These are phyloP conservation scores for Ophiobolus disseminans DNA, from an alignment of 2,329 filamentous ascomycete species.

Conservation along the genomic window DNA sequence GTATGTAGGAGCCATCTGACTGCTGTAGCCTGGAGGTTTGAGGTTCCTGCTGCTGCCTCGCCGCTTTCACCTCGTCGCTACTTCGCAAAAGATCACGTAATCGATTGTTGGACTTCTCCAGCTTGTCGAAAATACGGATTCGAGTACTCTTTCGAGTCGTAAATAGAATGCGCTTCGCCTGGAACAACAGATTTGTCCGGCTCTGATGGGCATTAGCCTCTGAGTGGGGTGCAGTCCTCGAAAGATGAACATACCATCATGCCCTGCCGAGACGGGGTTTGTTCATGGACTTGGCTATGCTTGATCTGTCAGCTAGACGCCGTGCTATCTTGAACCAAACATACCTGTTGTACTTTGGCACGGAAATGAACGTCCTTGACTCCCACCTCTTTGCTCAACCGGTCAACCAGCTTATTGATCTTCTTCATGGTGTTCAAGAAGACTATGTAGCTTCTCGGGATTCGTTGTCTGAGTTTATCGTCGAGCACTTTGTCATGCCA, in stretches of 20 bases:
- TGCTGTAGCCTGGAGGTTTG: too few relatives aligned
- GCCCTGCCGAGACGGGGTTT: too few relatives aligned
- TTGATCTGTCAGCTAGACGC: too few relatives aligned
- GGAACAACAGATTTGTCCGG: constrained; percentile 16
- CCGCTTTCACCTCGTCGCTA: constrained; percentile 14
- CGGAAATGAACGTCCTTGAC: too few relatives aligned
- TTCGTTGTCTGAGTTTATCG: constrained; percentile 21
- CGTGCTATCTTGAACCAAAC: too few relatives aligned
- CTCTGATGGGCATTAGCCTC: too few relatives aligned
- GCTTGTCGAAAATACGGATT: constrained; percentile 10
- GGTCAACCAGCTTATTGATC: constrained; percentile 26
- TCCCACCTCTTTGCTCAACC: constrained; percentile 23
- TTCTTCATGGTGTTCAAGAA: constrained; percentile 32
- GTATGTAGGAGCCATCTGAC: too few relatives aligned
- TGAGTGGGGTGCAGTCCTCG: too few relatives aligned
- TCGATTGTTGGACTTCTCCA: constrained; percentile 19
- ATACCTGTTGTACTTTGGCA: too few relatives aligned
- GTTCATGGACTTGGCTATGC: too few relatives aligned
- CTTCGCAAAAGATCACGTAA: constrained; percentile 19
- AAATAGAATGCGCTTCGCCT: constrained; percentile 18
- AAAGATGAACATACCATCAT: too few relatives aligned
- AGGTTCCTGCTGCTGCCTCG: too few relatives aligned
- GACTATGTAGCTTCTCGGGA: constrained; percentile 27
- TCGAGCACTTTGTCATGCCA: constrained; percentile 30
- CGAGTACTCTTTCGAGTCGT: constrained; percentile 13